Base-by-base conservation (phyloP, 164 flowering plant genomes). In the Nelumbo lutea region DNA sequence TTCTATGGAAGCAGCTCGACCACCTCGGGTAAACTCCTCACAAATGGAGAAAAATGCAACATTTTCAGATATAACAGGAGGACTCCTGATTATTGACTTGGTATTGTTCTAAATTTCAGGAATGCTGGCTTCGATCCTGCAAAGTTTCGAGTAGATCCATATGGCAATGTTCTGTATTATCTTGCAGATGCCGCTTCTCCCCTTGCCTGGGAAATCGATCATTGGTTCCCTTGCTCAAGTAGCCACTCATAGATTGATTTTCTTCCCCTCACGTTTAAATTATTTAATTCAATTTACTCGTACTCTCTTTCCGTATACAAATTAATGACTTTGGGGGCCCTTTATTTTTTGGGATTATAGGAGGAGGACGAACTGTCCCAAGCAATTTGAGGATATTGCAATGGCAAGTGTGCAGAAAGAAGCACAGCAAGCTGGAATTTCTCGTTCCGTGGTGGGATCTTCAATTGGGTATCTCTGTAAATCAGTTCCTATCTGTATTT, bases 381-480 rank as follows among this genome's bases (percentile, higher is more conserved):
- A 85, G 97, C 79, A 95, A 95, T 75, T 70, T 95, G 67, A 87
- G 94, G 81, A 72, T 95, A 73, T 48, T 95, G 57, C 97, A 95
- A 52, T 81, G 92, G 96, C 96, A 90, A 83, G 97, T 84, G 15
- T 81, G 85, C 82, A 84, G 76, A 75, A 88, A 69, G 70, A 95
- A 90, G 82, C 88, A 81, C n/a, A 80, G 83, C 81, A 85, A 88
- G 76, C 83, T 90, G 43, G 97, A 90, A 75, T 86, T 86, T 79
- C 84, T 88, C 4, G 79, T 95, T 73, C 99, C 97, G 41, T 95
- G 98, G 99, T 95, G 99, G 99, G 99, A 95, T 78, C 79, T 88
- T 59, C 99, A 95, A 73, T 59, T 90, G 76, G 99, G 99, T 52
- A 76, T 95, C 66, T 92, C 97, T 10, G 86, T 95, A 15, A 89